These are phyloP conservation scores for Pseudopithomyces chartarum DNA, from an alignment of 2,329 filamentous ascomycete species.

Conservation along the genomic window DNA sequence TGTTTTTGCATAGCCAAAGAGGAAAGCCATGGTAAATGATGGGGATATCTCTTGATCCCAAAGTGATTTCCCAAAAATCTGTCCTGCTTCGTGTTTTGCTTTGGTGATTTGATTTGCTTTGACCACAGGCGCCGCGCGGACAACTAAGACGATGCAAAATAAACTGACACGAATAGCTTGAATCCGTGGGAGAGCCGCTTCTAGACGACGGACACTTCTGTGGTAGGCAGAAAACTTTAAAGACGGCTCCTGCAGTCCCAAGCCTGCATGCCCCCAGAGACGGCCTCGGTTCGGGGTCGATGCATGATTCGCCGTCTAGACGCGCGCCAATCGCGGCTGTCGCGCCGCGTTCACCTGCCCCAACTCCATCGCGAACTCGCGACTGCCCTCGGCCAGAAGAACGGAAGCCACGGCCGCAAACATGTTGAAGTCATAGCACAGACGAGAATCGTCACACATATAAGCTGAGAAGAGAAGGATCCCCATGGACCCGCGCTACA, in stretches of 20 bases:
- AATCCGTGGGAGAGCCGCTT: background rate
- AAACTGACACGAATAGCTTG: no score
- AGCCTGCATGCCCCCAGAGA: background rate
- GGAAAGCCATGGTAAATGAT: slow-evolving; percentile 36
- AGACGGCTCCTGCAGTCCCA: background rate
- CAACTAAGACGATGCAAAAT: no score
- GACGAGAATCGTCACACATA: background rate
- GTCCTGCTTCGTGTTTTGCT: no score
- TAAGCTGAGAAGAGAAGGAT: background rate
- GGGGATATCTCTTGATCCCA: background rate
- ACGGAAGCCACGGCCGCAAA: background rate
- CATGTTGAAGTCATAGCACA: slow-evolving; percentile 20
- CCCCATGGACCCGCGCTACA: slow-evolving; percentile 42
- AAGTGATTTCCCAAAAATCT: background rate
- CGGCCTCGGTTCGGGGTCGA: slow-evolving; percentile 5
- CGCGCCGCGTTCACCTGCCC: slow-evolving; percentile 3
- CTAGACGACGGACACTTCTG: background rate
- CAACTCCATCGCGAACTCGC: slow-evolving; percentile 11
- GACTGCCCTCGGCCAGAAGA: background rate
- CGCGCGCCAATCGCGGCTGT: slow-evolving; percentile 12
- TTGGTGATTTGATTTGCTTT: no score
- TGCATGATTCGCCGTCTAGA: slow-evolving; percentile 3
- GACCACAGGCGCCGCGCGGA: no score
- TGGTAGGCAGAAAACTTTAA: background rate
- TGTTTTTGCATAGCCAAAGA: slow-evolving; percentile 67